phyloP scores from a whole-genome alignment of 441 rosid genomes.

The Populus tomentosa region DNA sequence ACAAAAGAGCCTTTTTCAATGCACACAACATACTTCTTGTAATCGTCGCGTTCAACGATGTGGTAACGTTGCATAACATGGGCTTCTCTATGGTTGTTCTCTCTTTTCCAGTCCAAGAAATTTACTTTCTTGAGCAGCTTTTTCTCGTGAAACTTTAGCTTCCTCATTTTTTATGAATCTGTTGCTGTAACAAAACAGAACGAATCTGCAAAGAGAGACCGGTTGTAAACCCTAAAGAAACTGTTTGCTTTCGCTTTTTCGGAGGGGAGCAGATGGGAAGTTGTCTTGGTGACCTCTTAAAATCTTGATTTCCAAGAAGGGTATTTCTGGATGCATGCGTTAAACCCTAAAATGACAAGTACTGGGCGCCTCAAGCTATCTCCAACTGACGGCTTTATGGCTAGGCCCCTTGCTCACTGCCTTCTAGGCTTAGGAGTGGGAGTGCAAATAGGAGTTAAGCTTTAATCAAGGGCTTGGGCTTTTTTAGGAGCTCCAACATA shows the following conservation, averaged over 20 bases:
- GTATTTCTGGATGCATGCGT: too few relatives aligned
- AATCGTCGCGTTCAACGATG: constrained; percentile 76
- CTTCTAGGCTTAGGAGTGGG: too few relatives aligned
- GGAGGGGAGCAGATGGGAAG: background rate
- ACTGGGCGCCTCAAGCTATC: too few relatives aligned
- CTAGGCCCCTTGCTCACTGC: too few relatives aligned
- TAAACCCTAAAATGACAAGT: too few relatives aligned
- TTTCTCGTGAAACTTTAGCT: constrained; percentile 72
- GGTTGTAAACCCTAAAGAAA: background rate
- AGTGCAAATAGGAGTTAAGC: too few relatives aligned
- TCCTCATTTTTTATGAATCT: constrained; percentile 44
- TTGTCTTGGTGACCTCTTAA: too few relatives aligned
- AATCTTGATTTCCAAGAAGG: too few relatives aligned
- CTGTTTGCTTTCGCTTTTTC: background rate
- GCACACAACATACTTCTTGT: constrained; percentile 59
- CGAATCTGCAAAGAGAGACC: background rate
- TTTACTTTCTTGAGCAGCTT: constrained; percentile 66
- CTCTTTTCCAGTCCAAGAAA: constrained; percentile 87
- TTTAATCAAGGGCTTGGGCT: too few relatives aligned
- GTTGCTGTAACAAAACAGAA: background rate
- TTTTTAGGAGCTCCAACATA: too few relatives aligned
- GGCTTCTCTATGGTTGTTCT: constrained; percentile 66
- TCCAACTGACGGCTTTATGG: too few relatives aligned
- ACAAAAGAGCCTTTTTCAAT: background rate
- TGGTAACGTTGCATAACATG: constrained; percentile 63